Evolutionary conservation across 192 early-diverging fungal genomes (phyloP).

Genomic region (Rhizophagus sp.): DNA sequence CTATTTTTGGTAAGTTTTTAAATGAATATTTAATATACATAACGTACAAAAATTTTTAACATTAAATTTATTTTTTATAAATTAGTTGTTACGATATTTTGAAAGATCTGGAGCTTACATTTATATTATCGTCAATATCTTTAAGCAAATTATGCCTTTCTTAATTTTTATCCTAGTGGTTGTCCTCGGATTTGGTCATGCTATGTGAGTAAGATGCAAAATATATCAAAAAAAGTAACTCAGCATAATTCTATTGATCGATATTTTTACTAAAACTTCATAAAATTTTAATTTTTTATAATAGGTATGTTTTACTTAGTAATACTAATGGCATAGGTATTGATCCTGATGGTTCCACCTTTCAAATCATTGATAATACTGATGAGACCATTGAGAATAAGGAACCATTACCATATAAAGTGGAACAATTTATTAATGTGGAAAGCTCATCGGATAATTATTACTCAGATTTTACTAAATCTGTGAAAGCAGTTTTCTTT

Average conservation of each 20-base stretch:
- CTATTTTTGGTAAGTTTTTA: not conserved
- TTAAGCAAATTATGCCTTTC: not conserved
- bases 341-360: not conserved
- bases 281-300: not conserved
- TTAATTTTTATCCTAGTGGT: slow-evolving; percentile 2
- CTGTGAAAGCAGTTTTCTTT: slow-evolving; percentile 6
- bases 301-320: not conserved
- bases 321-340: not conserved
- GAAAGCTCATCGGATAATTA: not conserved
- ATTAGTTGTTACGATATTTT: slow-evolving; percentile 2
- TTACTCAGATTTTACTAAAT: not conserved
- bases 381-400: not conserved
- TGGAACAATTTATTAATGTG: not conserved
- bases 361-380: not conserved
- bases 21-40: not conserved
- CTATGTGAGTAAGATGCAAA: not conserved
- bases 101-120: slow-evolving; percentile 2
- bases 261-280: not conserved
- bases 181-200: slow-evolving; percentile 10
- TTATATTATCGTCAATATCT: not conserved
- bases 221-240: not conserved
- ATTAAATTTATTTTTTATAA: not conserved
- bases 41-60: not conserved
- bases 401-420: not conserved
- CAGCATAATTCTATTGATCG: not conserved